Evolutionary conservation across 495 filamentous ascomycete genomes (phyloP).

Genomic region (Neurospora sublineolata): DNA sequence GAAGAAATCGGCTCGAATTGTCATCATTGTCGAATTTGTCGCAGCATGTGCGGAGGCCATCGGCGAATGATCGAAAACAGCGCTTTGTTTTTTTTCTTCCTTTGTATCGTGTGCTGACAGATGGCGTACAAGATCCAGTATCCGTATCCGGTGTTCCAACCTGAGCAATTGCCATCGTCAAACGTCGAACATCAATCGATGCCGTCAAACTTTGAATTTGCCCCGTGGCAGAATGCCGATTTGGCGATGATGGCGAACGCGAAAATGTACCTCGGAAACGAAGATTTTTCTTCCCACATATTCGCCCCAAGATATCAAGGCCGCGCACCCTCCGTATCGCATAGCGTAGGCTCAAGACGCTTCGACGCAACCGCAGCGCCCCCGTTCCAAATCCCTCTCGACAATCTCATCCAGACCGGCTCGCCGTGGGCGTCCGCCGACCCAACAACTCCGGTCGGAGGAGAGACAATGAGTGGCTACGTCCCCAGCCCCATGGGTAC

Average conservation of each 20-base stretch:
- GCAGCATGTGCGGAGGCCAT: neutral
- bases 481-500: neutral
- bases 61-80: neutral
- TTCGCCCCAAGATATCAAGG: neutral
- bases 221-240: neutral
- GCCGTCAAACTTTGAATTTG: neutral
- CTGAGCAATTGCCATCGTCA: neutral
- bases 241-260: neutral
- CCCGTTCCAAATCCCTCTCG: neutral
- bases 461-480: neutral
- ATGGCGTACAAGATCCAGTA: neutral
- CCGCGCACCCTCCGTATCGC: neutral
- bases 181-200: neutral
- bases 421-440: neutral
- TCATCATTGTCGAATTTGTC: neutral
- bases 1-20: neutral
- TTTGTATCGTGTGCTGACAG: neutral
- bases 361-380: neutral
- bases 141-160: neutral
- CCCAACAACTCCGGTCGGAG: neutral
- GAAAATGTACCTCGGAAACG: neutral
- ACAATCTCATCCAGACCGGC: neutral
- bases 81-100: neutral
- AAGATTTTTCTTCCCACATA: neutral
- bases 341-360: neutral